Evolutionary conservation across 2,329 filamentous ascomycete species (phyloP).

Genomic region (Microsporum audouinii): DNA sequence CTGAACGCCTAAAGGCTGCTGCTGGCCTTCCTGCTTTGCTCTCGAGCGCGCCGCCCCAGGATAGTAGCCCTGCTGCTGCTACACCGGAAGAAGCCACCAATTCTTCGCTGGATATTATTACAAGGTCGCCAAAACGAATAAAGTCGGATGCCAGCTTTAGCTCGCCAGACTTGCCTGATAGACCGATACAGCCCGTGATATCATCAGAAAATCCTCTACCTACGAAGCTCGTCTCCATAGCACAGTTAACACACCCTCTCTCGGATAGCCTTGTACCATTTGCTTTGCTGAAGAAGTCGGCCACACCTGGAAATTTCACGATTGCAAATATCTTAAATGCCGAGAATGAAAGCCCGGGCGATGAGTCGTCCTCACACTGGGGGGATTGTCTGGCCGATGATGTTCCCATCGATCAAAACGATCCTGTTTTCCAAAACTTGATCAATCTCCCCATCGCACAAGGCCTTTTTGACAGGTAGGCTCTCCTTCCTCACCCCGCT

Average conservation of each 20-base stretch:
- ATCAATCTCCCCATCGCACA: slow-evolving; percentile 20
- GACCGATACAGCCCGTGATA: background rate
- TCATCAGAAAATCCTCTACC: background rate
- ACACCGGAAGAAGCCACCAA: background rate
- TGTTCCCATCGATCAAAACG: slow-evolving; percentile 14
- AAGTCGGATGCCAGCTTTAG: background rate
- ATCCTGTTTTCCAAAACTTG: slow-evolving; percentile 22
- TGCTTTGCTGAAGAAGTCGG: slow-evolving; percentile 16
- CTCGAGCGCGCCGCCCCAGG: slow-evolving; percentile 3
- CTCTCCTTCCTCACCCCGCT: background rate
- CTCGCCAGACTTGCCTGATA: background rate
- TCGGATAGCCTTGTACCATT: slow-evolving; percentile 14
- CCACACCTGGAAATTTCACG: slow-evolving; percentile 18
- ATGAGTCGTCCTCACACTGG: background rate
- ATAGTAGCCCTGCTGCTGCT: background rate
- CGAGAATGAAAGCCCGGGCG: slow-evolving; percentile 10
- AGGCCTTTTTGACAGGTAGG: slow-evolving; percentile 23
- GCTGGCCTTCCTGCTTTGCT: background rate
- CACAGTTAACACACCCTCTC: background rate
- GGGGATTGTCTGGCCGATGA: background rate
- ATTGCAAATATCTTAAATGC: slow-evolving; percentile 17
- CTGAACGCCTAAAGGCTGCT: slow-evolving; percentile 12
- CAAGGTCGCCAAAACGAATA: background rate
- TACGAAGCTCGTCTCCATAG: background rate
- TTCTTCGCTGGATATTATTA: background rate